These are phyloP conservation scores for Leptographium lundbergii DNA, from an alignment of 2,329 filamentous ascomycete genomes.

Conservation along the genomic window DNA sequence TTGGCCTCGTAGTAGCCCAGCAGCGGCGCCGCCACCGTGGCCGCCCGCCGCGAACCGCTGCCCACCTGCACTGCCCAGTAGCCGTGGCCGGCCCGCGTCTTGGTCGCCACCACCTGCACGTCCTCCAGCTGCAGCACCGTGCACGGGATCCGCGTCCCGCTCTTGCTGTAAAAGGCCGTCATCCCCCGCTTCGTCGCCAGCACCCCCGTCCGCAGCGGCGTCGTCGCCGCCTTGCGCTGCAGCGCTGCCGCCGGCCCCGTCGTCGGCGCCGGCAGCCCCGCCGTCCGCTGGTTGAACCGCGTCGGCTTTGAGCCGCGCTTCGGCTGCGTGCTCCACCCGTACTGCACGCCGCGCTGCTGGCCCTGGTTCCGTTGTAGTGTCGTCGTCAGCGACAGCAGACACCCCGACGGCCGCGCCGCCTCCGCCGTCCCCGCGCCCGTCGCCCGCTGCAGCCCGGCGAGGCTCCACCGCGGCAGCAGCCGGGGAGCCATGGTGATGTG, in stretches of 20 bases:
- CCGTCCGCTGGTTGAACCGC: slow-evolving; percentile 47
- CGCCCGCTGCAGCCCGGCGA: slow-evolving; percentile 10
- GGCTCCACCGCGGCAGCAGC: slow-evolving; percentile 20
- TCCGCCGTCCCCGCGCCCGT: not conserved
- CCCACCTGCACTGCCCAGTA: slow-evolving; percentile 94
- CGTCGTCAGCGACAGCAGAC: too few relatives aligned
- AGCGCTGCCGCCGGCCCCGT: slow-evolving; percentile 49
- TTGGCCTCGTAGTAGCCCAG: slow-evolving; percentile 80
- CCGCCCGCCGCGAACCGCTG: slow-evolving; percentile 56
- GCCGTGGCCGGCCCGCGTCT: slow-evolving; percentile 67
- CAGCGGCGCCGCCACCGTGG: slow-evolving; percentile 70
- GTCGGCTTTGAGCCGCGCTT: slow-evolving; percentile 36
- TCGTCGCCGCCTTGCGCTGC: slow-evolving; percentile 42
- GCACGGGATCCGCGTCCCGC: slow-evolving; percentile 67
- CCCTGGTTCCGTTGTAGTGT: too few relatives aligned
- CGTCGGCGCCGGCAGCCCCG: slow-evolving; percentile 43
- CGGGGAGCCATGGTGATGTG: slow-evolving; percentile 18
- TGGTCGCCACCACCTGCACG: slow-evolving; percentile 79
- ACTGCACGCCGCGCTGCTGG: slow-evolving; percentile 34
- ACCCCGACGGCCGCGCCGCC: not conserved
- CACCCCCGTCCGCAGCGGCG: slow-evolving; percentile 62
- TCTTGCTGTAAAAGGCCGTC: slow-evolving; percentile 77
- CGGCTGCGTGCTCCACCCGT: slow-evolving; percentile 45
- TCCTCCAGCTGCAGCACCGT: slow-evolving; percentile 90
- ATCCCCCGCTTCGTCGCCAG: slow-evolving; percentile 91